A percentile compares a stretch with the other conserved stretches of the same genome.
phyloP scores from a whole-genome alignment of 83 land plant species.

The Picea mariana region DNA sequence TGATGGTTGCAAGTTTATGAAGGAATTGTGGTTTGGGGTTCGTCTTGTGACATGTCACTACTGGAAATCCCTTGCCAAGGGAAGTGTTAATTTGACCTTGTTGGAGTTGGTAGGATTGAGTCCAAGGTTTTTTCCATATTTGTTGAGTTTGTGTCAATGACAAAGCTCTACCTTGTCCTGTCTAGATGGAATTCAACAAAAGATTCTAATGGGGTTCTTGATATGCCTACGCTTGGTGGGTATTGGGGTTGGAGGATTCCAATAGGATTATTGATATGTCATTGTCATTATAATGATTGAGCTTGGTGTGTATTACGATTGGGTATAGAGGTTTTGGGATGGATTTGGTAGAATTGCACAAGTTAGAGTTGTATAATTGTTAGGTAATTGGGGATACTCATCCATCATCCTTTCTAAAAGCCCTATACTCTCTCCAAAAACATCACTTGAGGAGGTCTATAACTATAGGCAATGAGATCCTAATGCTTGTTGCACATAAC shows the following conservation, averaged over 20 bases:
- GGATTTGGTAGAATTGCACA: constrained; percentile 69
- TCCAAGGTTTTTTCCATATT: background rate
- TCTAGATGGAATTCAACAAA: background rate
- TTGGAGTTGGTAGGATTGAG: constrained; percentile 2
- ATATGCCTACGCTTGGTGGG: constrained; percentile 41
- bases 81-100: constrained; percentile 2
- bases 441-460: constrained; percentile 59
- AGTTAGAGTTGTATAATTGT: constrained; percentile 52
- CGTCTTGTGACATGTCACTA: constrained; percentile 8
- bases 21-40: background rate
- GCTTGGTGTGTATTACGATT: constrained; percentile 38
- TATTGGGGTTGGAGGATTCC: constrained; percentile 14
- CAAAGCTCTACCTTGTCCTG: constrained; percentile 17
- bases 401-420: constrained; percentile 26
- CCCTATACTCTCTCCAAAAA: constrained; percentile 23
- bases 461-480: constrained; percentile 48
- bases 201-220: background rate
- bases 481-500: constrained; percentile 49
- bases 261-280: constrained; percentile 16
- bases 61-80: constrained; percentile 1
- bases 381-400: constrained; percentile 51
- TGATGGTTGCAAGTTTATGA: constrained; percentile 22
- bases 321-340: constrained; percentile 39
- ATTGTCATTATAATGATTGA: constrained; percentile 45
- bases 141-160: constrained; percentile 16